Conservation (phyloP, 2,329 filamentous ascomycete species). For the Tolypocladium amazonense region DNA sequence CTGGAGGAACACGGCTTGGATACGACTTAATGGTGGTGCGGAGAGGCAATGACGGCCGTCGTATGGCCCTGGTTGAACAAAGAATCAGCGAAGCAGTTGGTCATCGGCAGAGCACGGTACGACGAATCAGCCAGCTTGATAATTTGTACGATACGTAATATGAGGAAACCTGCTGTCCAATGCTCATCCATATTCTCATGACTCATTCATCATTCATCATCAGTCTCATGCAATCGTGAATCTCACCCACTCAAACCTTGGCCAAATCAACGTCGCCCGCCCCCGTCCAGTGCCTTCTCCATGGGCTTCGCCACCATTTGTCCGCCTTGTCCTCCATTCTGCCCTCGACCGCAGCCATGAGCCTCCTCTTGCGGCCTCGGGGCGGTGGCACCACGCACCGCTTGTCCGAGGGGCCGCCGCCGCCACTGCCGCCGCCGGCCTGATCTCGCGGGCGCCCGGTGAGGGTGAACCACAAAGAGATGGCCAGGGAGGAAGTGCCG, state of each 20-base stretch:
- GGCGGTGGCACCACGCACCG: not conserved
- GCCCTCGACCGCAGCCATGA: conserved; percentile 3
- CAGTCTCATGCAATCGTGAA: not conserved
- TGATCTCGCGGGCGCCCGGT: not conserved
- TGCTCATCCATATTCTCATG: not conserved
- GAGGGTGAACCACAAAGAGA: not conserved
- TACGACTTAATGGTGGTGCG: not conserved
- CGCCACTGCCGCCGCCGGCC: not conserved
- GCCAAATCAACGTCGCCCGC: conserved; percentile 2
- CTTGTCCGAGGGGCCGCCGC: not conserved
- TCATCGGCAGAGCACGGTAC: not conserved
- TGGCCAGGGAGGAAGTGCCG: not conserved
- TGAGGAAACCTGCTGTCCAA: not conserved
- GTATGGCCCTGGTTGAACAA: not conserved
- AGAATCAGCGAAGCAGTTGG: not conserved
- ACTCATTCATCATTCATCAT: not conserved
- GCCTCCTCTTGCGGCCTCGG: conserved; percentile 8
- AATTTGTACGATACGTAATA: not conserved
- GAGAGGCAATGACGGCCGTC: not conserved
- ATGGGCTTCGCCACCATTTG: conserved; percentile 1
- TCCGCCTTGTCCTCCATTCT: not conserved
- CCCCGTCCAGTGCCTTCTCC: not conserved
- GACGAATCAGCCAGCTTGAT: not conserved
- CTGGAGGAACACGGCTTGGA: not conserved
- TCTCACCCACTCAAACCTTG: not conserved